Percentiles rank a stretch among this genome's conserved stretches.
phyloP scores from a whole-genome alignment of 1,139 yeast species.

The Debaryomyces udenii region DNA sequence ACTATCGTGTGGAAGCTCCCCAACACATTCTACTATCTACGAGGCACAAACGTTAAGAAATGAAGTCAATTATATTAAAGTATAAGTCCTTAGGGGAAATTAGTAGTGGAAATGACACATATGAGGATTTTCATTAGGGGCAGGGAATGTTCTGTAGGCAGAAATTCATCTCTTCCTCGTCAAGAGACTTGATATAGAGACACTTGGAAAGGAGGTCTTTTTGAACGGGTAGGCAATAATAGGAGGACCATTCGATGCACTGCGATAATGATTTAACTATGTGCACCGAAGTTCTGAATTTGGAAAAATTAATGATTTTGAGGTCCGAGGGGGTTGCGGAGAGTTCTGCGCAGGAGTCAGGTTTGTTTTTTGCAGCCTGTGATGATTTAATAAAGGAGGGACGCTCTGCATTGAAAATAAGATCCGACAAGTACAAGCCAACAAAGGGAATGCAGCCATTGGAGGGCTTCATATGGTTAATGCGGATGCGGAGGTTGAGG shows the following conservation, averaged over 20 bases:
- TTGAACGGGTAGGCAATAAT: conserved; percentile 54
- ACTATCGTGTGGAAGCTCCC: neutral
- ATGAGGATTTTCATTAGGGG: no score
- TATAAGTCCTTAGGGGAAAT: no score
- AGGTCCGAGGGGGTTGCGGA: conserved; percentile 23
- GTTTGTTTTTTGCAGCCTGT: conserved; percentile 9
- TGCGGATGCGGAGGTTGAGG: conserved; percentile 60
- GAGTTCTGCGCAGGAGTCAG: conserved; percentile 11
- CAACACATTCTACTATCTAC: neutral
- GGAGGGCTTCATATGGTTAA: conserved; percentile 65
- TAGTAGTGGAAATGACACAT: no score
- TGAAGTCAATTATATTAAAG: no score
- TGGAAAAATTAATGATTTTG: conserved; percentile 70
- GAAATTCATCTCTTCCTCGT: conserved; percentile 73
- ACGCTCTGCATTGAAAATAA: conserved; percentile 78
- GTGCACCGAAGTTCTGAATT: conserved; percentile 75
- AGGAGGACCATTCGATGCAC: conserved; percentile 81
- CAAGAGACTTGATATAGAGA: conserved; percentile 74
- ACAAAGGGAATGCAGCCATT: conserved; percentile 89
- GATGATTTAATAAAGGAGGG: conserved; percentile 42
- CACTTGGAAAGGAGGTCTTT: conserved; percentile 78
- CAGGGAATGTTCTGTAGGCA: conserved; percentile 20
- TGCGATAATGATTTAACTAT: conserved; percentile 80
- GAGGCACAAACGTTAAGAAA: no score
- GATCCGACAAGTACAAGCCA: conserved; percentile 81